These are phyloP conservation scores for Cytospora schulzeri DNA, from an alignment of 2,329 filamentous ascomycete genomes.

Conservation along the genomic window DNA sequence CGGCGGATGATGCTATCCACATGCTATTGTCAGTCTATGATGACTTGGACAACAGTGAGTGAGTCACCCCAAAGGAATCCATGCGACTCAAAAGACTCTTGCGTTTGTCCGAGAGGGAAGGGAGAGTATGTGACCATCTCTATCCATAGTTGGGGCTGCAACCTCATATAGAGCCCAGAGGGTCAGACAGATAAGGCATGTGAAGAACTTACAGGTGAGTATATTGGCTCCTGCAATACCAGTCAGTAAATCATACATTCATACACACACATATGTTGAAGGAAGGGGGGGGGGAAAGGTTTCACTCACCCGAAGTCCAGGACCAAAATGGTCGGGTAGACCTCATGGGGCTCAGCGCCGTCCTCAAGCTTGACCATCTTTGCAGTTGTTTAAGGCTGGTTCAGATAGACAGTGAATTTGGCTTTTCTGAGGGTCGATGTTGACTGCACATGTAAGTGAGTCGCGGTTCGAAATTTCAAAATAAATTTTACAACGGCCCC, in stretches of 20 bases:
- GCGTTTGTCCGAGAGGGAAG: neutral
- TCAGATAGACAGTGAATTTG: neutral
- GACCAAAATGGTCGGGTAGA: slow-evolving; percentile 65
- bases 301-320: slow-evolving; percentile 70
- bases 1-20: slow-evolving; percentile 62
- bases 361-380: slow-evolving; percentile 26
- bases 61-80: neutral
- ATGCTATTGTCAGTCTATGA: slow-evolving; percentile 4
- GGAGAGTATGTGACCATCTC: neutral
- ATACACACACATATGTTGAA: neutral
- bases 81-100: neutral
- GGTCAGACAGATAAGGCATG: neutral
- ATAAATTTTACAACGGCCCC: slow-evolving; percentile 20
- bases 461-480: slow-evolving; percentile 15
- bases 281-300: slow-evolving; percentile 64
- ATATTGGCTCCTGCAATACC: slow-evolving; percentile 24
- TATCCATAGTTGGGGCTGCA: neutral
- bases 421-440: slow-evolving; percentile 1
- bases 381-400: neutral
- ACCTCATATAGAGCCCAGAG: neutral
- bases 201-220: slow-evolving; percentile 28
- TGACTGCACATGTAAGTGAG: slow-evolving; percentile 17
- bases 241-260: slow-evolving; percentile 13
- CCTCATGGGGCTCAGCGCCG: slow-evolving; percentile 33
- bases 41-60: neutral